These are phyloP conservation scores for Osmanthus fragrans DNA, from an alignment of 257 asterid genomes.

Conservation along the genomic window DNA sequence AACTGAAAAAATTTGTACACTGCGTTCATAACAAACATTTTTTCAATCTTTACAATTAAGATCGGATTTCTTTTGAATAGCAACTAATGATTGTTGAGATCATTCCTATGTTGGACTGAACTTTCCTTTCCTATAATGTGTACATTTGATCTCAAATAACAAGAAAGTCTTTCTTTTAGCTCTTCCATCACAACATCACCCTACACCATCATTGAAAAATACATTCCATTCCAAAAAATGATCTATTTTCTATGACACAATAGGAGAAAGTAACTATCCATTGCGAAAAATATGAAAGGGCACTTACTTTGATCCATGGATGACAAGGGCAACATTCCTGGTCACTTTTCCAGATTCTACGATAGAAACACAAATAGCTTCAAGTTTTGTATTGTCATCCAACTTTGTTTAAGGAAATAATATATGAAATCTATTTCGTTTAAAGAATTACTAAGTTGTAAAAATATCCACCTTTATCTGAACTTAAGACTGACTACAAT, in stretches of 20 bases:
- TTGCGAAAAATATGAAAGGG: too few species aligned
- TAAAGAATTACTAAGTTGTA: too few species aligned
- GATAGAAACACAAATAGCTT: too few species aligned
- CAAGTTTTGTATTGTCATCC: too few species aligned
- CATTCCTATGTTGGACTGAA: neutral
- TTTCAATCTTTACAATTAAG: neutral
- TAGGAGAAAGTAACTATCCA: neutral
- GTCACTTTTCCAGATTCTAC: too few species aligned
- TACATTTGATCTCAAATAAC: conserved; percentile 17
- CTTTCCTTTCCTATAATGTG: neutral
- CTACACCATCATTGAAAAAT: conserved; percentile 34
- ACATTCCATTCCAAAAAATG: neutral
- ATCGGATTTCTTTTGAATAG: neutral
- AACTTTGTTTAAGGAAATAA: too few species aligned
- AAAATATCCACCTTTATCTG: too few species aligned
- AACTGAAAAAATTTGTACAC: too few species aligned
- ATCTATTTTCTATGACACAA: neutral
- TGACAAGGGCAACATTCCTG: too few species aligned
- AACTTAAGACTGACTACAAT: too few species aligned
- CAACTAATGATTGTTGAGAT: neutral
- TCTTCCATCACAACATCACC: conserved; percentile 84
- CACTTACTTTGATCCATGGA: too few species aligned
- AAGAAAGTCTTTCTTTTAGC: conserved; percentile 64
- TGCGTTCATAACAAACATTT: neutral
- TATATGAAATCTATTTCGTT: too few species aligned